phyloP scores from a whole-genome alignment of 345 rosid genomes.

The Gossypium bickii region DNA sequence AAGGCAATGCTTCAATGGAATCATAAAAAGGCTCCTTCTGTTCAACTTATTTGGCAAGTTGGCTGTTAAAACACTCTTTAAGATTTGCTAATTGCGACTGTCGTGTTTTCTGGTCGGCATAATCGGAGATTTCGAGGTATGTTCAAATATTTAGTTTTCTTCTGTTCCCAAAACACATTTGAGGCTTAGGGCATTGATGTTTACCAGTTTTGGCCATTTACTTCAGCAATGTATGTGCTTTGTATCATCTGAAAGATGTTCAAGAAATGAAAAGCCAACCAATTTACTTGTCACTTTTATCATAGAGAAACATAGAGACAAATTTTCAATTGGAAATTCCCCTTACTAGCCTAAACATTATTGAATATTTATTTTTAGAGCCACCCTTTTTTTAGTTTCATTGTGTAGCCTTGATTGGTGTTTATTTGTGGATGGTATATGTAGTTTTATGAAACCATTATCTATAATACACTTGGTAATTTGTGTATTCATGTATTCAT shows the following conservation, averaged over 20 bases:
- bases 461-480: no score
- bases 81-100: not conserved
- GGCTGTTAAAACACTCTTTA: not conserved
- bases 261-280: not conserved
- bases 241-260: not conserved
- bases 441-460: no score
- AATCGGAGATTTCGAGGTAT: not conserved
- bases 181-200: not conserved
- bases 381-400: no score
- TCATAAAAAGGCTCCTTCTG: constrained; percentile 22
- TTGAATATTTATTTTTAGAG: no score
- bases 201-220: not conserved
- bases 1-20: constrained; percentile 41
- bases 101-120: not conserved
- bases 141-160: not conserved
- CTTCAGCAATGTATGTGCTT: not conserved
- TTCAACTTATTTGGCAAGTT: not conserved
- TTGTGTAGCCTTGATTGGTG: no score
- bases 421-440: no score
- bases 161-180: not conserved
- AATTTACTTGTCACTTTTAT: not conserved
- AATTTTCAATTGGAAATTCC: no score
- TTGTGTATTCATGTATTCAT: no score
- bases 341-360: no score
- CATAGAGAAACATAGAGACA: no score